Conservation (phyloP, 805 yeast species). For the Sugiyamaella lignohabitans region DNA sequence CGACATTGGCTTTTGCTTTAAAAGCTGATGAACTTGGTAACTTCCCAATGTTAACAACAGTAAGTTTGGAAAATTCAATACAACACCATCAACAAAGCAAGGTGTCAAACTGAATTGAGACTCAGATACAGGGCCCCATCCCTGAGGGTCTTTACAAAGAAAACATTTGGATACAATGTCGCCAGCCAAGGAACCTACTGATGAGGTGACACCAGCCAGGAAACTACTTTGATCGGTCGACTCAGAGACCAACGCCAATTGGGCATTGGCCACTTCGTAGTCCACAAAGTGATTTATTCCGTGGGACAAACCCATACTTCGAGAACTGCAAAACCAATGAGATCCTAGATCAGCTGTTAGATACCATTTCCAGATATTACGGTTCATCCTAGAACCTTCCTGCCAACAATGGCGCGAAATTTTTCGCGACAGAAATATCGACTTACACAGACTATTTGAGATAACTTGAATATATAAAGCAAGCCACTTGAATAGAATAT, state of each 20-base stretch:
- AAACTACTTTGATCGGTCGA: background rate
- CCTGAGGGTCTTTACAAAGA: conserved; percentile 18
- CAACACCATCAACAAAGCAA: conserved; percentile 36
- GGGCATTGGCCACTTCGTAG: background rate
- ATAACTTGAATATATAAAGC: too few relatives aligned
- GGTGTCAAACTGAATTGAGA: conserved; percentile 28
- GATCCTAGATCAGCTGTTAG: too few relatives aligned
- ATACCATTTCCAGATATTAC: too few relatives aligned
- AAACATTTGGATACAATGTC: background rate
- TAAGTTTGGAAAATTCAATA: conserved; percentile 28
- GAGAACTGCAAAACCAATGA: too few relatives aligned
- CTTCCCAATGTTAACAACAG: conserved; percentile 28
- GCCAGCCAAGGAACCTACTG: background rate
- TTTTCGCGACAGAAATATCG: too few relatives aligned
- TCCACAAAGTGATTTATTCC: background rate
- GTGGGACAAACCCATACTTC: background rate
- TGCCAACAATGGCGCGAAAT: too few relatives aligned
- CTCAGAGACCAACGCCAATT: background rate
- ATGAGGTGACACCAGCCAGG: background rate
- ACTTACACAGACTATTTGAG: too few relatives aligned
- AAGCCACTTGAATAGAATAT: too few relatives aligned
- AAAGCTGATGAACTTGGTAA: conserved; percentile 23
- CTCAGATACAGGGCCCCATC: conserved; percentile 34
- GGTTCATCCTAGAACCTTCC: too few relatives aligned
- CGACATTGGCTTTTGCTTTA: conserved; percentile 20